These are phyloP conservation scores for Candida suzukii DNA, from an alignment of 805 yeast species.

Conservation along the genomic window DNA sequence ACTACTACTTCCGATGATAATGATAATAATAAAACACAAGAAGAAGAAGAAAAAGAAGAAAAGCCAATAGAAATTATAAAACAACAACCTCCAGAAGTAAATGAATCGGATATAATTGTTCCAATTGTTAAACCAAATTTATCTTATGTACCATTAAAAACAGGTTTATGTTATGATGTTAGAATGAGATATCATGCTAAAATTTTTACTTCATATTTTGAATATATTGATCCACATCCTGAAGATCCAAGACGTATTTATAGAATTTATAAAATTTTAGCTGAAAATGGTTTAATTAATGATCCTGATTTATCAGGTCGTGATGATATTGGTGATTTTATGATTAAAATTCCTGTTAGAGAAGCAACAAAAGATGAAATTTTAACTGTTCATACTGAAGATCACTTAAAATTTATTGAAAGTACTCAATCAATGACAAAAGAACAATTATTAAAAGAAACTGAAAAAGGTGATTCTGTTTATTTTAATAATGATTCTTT, in stretches of 20 bases:
- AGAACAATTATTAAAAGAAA: conserved; percentile 69
- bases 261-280: conserved; percentile 85
- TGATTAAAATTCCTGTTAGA: conserved; percentile 85
- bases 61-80: too few relatives aligned
- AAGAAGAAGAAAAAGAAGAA: conserved; percentile 3
- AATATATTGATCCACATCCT: conserved; percentile 97
- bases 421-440: conserved; percentile 73
- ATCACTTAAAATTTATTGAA: conserved; percentile 69
- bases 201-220: conserved; percentile 83
- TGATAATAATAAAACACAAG: too few relatives aligned
- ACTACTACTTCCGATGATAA: too few relatives aligned
- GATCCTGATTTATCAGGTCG: conserved; percentile 70
- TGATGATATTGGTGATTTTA: conserved; percentile 74
- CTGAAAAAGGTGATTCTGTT: conserved; percentile 90
- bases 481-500: conserved; percentile 89
- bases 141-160: conserved; percentile 69
- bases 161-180: conserved; percentile 94
- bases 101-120: conserved; percentile 30
- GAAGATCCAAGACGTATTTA: conserved; percentile 97
- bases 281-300: conserved; percentile 84
- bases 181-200: conserved; percentile 97
- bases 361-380: conserved; percentile 87
- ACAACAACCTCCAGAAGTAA: too few relatives aligned
- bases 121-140: conserved; percentile 61
- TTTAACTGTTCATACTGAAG: conserved; percentile 74